Evolutionary conservation across 2,329 filamentous ascomycete genomes (phyloP).

Genomic region (Talaromyces sp.): DNA sequence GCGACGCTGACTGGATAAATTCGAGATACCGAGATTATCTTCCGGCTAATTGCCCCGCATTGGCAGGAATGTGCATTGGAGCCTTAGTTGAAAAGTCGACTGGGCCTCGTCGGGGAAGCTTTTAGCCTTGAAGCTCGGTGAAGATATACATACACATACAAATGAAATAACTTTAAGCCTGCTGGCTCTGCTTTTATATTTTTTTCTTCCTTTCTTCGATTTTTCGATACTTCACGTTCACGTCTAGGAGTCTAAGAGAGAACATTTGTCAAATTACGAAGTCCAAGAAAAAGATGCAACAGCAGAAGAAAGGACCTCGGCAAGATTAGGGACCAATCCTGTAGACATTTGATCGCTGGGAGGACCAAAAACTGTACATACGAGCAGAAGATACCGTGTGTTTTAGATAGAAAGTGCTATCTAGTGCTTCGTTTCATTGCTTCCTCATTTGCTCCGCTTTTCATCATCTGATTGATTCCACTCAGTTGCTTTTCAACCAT

Average conservation of each 20-base stretch:
- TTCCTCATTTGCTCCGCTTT: not conserved
- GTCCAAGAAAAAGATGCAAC: not conserved
- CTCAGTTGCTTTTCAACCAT: not conserved
- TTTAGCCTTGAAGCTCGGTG: constrained; percentile 12
- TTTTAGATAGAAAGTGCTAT: constrained; percentile 5
- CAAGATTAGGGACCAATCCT: not conserved
- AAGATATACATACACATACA: not conserved
- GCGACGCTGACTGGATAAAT: not conserved
- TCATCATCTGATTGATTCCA: not conserved
- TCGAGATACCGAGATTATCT: constrained; percentile 1
- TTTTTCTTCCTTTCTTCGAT: not conserved
- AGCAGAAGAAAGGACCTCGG: constrained; percentile 4
- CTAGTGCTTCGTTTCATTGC: constrained; percentile 4
- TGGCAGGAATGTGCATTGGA: not conserved
- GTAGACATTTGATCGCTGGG: constrained; percentile 1
- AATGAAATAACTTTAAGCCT: not conserved
- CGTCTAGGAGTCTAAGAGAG: not conserved
- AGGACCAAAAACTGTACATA: constrained; percentile 6
- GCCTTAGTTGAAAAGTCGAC: not conserved
- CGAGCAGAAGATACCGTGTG: not conserved
- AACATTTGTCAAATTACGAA: not conserved
- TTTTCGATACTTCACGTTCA: not conserved
- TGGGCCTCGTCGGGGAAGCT: not conserved
- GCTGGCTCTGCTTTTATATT: not conserved
- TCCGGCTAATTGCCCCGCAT: constrained; percentile 10